Percentiles rank a stretch among this genome's conserved stretches.
Conservation (phyloP, 768 basidiomycete genomes). For the Suillus subalutaceus region DNA sequence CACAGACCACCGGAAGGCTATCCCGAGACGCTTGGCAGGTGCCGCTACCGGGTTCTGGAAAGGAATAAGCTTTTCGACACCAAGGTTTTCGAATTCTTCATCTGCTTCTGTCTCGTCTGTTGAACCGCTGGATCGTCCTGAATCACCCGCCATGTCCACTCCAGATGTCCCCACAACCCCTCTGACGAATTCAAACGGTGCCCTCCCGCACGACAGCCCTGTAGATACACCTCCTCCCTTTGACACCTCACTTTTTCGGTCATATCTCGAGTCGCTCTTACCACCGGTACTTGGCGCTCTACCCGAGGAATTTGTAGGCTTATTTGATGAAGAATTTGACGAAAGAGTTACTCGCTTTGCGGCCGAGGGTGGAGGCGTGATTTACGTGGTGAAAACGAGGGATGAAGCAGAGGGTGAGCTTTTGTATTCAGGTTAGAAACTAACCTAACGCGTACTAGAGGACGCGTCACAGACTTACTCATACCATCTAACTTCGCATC, state of each 20-base stretch:
- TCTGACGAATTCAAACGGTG: conserved; percentile 33
- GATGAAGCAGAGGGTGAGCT: conserved; percentile 73
- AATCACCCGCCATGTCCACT: conserved; percentile 13
- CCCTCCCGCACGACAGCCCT: conserved; percentile 29
- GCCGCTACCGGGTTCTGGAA: conserved; percentile 27
- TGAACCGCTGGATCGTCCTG: conserved; percentile 13
- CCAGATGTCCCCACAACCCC: conserved; percentile 27
- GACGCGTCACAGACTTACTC: conserved; percentile 63
- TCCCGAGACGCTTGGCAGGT: conserved; percentile 24
- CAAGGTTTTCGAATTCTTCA: conserved; percentile 19
- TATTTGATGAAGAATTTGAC: conserved; percentile 76
- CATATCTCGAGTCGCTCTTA: conserved; percentile 71
- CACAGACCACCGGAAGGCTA: conserved; percentile 30
- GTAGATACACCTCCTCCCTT: conserved; percentile 50
- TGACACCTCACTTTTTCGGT: conserved; percentile 69
- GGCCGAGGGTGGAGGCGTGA: conserved; percentile 70
- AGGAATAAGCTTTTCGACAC: conserved; percentile 23
- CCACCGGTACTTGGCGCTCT: conserved; percentile 83
- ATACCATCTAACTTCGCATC: conserved; percentile 70
- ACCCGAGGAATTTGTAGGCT: conserved; percentile 60
- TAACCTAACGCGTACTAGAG: conserved; percentile 45
- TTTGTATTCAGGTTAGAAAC: conserved; percentile 3
- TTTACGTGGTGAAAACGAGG: conserved; percentile 82
- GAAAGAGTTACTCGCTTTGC: conserved; percentile 79
- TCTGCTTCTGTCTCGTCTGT: conserved; percentile 12